Conservation (phyloP, 345 rosid genomes). For the Raphanus raphanistrum region DNA sequence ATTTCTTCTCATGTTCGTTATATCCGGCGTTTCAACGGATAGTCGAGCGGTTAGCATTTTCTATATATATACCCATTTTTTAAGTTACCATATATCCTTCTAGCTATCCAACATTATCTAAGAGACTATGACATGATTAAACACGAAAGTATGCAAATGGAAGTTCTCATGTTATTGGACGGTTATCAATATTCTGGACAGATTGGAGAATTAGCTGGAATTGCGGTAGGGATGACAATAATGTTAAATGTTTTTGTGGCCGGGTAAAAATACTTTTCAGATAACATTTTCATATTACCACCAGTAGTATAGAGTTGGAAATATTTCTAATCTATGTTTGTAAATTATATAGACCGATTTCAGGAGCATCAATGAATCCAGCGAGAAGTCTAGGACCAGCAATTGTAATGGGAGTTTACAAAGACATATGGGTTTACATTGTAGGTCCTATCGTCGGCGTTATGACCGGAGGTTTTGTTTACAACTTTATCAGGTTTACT, state of each 20-base stretch:
- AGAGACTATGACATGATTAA: neutral
- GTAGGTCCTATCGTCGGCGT: conserved; percentile 56
- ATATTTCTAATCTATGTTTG: neutral
- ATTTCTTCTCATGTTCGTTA: conserved; percentile 68
- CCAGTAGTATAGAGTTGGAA: neutral
- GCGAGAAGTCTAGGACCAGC: conserved; percentile 87
- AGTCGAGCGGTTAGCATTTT: conserved; percentile 5
- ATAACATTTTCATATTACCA: neutral
- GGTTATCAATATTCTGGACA: conserved; percentile 15
- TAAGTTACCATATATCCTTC: neutral
- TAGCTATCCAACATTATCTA: neutral
- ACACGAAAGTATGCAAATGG: neutral
- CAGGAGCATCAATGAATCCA: conserved; percentile 89
- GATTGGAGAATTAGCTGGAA: conserved; percentile 52
- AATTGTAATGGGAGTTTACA: conserved; percentile 46
- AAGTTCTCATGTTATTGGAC: neutral
- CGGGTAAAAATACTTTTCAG: conserved; percentile 35
- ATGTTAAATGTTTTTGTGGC: conserved; percentile 56
- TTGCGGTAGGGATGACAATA: conserved; percentile 64
- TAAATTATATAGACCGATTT: conserved; percentile 46
- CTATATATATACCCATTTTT: neutral
- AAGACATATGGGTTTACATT: conserved; percentile 66
- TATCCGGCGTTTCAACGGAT: conserved; percentile 54
- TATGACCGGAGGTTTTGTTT: conserved; percentile 54
- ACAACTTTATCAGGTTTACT: conserved; percentile 51